Conservation (phyloP, 257 asterid genomes). For the Penstemon eatonii region DNA sequence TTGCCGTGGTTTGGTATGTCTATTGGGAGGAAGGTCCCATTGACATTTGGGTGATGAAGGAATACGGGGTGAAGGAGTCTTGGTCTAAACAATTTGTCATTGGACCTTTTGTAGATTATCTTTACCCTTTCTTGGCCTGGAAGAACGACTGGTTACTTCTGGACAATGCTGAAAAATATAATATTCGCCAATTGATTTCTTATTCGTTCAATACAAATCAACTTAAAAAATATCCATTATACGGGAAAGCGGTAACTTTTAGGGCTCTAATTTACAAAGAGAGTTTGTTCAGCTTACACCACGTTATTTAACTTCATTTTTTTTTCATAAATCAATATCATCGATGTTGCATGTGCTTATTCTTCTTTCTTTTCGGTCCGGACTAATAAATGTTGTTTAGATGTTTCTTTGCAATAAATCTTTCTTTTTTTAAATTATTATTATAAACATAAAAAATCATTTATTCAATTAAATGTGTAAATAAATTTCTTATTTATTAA, state of each 20-base stretch:
- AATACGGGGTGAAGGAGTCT: conserved; percentile 6
- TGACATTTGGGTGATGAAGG: too few relatives aligned
- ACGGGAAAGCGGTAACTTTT: not conserved
- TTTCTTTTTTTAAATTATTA: too few relatives aligned
- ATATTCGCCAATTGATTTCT: not conserved
- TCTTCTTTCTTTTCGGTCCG: too few relatives aligned
- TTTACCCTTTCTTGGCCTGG: not conserved
- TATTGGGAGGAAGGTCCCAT: not conserved
- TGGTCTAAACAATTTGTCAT: conserved; percentile 3
- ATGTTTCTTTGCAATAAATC: too few relatives aligned
- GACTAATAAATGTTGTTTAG: too few relatives aligned
- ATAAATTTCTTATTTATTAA: too few relatives aligned
- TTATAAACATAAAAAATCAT: too few relatives aligned
- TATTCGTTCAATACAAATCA: not conserved
- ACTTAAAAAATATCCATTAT: not conserved
- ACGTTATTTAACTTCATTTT: too few relatives aligned
- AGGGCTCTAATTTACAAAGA: conserved; percentile 2
- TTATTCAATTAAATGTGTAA: too few relatives aligned
- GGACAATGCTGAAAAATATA: not conserved
- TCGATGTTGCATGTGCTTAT: too few relatives aligned
- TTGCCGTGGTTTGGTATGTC: conserved; percentile 4
- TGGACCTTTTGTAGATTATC: not conserved
- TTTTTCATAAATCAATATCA: too few relatives aligned
- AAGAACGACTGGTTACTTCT: not conserved
- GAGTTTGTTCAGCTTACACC: not conserved